A percentile compares a stretch with the other conserved stretches of the same genome.
Conservation (phyloP, 352 stramenopile genomes). For the Phytophthora boehmeriae region DNA sequence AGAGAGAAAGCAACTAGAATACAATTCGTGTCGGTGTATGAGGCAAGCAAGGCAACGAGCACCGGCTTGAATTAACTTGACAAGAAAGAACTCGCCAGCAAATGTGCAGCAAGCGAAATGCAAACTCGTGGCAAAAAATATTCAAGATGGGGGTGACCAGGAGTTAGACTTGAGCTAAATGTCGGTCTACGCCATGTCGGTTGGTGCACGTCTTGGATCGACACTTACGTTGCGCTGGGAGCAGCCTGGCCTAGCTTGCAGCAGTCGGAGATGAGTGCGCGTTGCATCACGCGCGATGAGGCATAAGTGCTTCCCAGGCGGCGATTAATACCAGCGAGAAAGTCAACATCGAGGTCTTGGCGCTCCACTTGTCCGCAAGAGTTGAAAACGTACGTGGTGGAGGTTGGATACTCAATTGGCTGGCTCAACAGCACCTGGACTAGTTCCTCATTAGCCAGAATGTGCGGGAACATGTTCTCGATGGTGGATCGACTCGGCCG, state of each 20-base stretch:
- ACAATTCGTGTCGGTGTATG: too few species aligned
- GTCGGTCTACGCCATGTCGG: constrained; percentile 16
- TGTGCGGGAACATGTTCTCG: constrained; percentile 70
- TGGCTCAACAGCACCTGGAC: constrained; percentile 60
- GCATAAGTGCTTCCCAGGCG: constrained; percentile 33
- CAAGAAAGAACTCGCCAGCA: too few species aligned
- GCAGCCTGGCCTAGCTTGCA: constrained; percentile 24
- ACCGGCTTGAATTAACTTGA: too few species aligned
- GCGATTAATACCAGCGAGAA: constrained; percentile 49
- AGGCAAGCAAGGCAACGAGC: too few species aligned
- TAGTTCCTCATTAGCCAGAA: constrained; percentile 57
- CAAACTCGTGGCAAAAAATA: not conserved
- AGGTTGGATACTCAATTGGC: constrained; percentile 58
- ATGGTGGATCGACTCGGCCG: constrained; percentile 60
- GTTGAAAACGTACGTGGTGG: constrained; percentile 65
- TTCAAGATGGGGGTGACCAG: not conserved
- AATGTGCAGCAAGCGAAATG: too few species aligned
- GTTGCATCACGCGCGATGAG: constrained; percentile 40
- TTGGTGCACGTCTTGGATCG: constrained; percentile 3
- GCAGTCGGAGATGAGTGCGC: constrained; percentile 43
- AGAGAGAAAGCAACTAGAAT: too few species aligned
- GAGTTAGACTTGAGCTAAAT: not conserved
- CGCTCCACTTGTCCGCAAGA: constrained; percentile 51
- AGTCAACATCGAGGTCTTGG: constrained; percentile 63
- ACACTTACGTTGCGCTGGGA: not conserved